Percentiles rank a stretch among this genome's conserved stretches.
These are phyloP conservation scores for Penicillium fuscoglaucum DNA, from an alignment of 2,329 filamentous ascomycete genomes.

Conservation along the genomic window DNA sequence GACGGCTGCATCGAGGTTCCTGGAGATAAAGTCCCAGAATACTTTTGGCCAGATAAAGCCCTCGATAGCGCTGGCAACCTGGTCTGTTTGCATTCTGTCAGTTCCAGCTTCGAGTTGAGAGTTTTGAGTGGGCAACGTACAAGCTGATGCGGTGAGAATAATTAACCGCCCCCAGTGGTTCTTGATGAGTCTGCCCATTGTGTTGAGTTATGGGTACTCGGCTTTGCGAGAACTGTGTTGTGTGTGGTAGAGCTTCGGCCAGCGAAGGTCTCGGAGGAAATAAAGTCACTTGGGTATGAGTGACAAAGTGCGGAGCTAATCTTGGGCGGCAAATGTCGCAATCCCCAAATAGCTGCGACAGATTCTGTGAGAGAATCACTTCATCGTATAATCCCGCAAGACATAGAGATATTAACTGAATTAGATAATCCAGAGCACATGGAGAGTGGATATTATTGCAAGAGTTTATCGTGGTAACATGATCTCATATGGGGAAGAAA, in stretches of 20 bases:
- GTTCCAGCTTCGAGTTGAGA: slow-evolving; percentile 4
- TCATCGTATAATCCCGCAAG: not conserved
- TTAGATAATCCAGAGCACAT: not conserved
- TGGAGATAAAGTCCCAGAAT: slow-evolving; percentile 95
- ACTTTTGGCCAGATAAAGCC: slow-evolving; percentile 98
- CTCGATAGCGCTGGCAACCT: slow-evolving; percentile 78
- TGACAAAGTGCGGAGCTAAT: not conserved
- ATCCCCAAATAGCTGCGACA: slow-evolving; percentile 1
- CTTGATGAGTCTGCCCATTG: slow-evolving; percentile 98
- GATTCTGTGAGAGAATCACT: not conserved
- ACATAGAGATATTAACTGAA: not conserved
- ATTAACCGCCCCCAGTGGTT: slow-evolving; percentile 98
- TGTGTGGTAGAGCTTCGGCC: slow-evolving; percentile 24
- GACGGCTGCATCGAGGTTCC: slow-evolving; percentile 81
- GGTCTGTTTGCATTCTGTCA: slow-evolving; percentile 58
- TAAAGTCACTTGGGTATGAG: slow-evolving; percentile 3
- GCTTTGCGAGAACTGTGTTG: not conserved
- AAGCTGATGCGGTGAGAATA: slow-evolving; percentile 76
- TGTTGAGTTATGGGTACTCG: slow-evolving; percentile 1
- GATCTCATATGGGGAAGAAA: slow-evolving; percentile 9
- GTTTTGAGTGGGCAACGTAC: slow-evolving; percentile 51
- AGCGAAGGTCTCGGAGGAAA: slow-evolving; percentile 25
- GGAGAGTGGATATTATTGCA: not conserved
- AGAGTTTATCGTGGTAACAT: slow-evolving; percentile 13
- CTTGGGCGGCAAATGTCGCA: slow-evolving; percentile 3